Evolutionary conservation across 2,329 filamentous ascomycete genomes (phyloP).

Genomic region (Myrmaecium sp.): DNA sequence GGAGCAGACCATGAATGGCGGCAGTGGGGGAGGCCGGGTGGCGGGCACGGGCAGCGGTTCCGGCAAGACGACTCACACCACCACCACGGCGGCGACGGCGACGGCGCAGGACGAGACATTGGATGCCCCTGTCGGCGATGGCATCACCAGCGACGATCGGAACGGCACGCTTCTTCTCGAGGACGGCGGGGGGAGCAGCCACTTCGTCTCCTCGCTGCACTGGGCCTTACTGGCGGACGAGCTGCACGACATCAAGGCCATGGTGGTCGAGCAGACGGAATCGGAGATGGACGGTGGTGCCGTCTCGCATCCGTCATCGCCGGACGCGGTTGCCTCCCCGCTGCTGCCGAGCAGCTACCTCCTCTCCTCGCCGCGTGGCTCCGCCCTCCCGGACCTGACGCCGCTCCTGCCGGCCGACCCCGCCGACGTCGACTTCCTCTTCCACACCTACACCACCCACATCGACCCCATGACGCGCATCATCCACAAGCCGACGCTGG

Average conservation of each 20-base stretch:
- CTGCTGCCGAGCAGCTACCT: constrained; percentile 4
- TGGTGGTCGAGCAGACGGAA: constrained; percentile 3
- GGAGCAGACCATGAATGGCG: no score
- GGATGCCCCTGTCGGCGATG: constrained; percentile 8
- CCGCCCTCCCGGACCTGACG: constrained; percentile 1
- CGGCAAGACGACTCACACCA: constrained; percentile 1
- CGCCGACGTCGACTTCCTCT: constrained; percentile 2
- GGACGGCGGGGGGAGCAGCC: constrained; percentile 19
- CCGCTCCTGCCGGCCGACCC: constrained; percentile 4
- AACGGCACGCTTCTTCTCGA: constrained; percentile 20
- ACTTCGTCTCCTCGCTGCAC: constrained; percentile 23
- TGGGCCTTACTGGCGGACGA: constrained; percentile 22
- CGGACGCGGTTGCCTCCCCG: no score
- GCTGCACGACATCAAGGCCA: constrained; percentile 5
- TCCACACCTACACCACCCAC: constrained; percentile 3
- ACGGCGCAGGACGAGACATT: no score
- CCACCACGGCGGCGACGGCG: constrained; percentile 4
- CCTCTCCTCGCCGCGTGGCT: no score
- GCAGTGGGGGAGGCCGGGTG: no score
- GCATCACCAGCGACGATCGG: constrained; percentile 18
- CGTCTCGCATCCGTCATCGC: no score
- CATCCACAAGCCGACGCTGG: constrained; percentile 4
- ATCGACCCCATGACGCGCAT: constrained; percentile 4
- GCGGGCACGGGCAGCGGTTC: constrained; percentile 4
- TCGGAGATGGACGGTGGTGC: neutral